Base-by-base conservation (phyloP, 2,329 filamentous ascomycete species). In the Pseudogymnoascus sp. region DNA sequence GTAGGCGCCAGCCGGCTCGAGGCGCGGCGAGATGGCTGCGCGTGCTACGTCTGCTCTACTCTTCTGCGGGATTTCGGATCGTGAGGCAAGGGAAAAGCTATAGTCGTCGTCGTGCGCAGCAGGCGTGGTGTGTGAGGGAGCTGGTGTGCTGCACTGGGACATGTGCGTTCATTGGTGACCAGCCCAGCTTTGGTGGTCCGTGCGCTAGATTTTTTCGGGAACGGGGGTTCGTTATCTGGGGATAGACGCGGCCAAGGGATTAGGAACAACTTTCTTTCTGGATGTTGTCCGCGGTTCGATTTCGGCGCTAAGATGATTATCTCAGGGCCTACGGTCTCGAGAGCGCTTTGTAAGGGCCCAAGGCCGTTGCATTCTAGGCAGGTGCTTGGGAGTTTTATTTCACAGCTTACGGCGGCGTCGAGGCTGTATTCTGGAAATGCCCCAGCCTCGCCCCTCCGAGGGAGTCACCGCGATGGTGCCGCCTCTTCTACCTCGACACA, bases 11-110 rank as follows among this genome's bases (percentile, higher is more conserved):
- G 59, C 48, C 61, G 55, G 39, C 60, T 65, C 63, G 65, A 65
- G 68, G 68, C 68, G 27, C 45, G 45, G 27, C 45, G 45, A 33
- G 27, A 52, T 68, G 64, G 63, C 67, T 64, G 52, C 60, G 64
- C 64, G 64, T 67, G 65, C 45, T 52, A 52, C 45, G 15, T 52
- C 27, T 52, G 13, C 45, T 52, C 45, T 52, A 3, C 45, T 52
- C 45, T 52, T 2, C 45, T 52, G 8, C n/a, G 3, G 27, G 27
- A 31, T n/a, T 52, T 18, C 27, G 15, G 27, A 52, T 4, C n/a
- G n/a, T 18, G 27, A 31, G 18, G 45, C 45, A 9, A 15, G n/a
- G 27, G 9, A 10, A 10, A n/a, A 31, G 45, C 45, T 52, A 4
- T 52, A 2, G 25, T 27, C 8, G 13, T 52, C 45, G 45, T 52